Evolutionary conservation across 495 filamentous ascomycete genomes (phyloP).

Genomic region (Penicillium soppii): DNA sequence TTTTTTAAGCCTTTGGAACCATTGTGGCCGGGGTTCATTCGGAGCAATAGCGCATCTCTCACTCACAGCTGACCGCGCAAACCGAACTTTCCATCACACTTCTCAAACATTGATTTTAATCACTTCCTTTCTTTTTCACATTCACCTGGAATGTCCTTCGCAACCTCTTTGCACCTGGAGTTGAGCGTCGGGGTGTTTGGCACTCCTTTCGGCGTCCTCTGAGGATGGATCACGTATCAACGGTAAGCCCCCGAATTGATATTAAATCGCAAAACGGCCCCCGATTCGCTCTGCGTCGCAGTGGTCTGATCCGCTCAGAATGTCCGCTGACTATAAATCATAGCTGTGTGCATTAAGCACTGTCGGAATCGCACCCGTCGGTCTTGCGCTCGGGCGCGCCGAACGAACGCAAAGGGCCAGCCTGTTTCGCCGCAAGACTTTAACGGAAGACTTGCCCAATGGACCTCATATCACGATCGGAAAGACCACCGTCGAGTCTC

Average conservation of each 20-base stretch:
- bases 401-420: conserved; percentile 36
- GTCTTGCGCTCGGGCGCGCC: conserved; percentile 61
- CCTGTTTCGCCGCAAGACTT: conserved; percentile 29
- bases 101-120: conserved; percentile 1
- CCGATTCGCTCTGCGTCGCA: neutral
- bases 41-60: neutral
- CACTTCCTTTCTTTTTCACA: conserved; percentile 20
- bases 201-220: conserved; percentile 31
- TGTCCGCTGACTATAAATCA: conserved; percentile 6
- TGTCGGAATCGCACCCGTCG: conserved; percentile 64
- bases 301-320: neutral
- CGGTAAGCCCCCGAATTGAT: conserved; percentile 29
- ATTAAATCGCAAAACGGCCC: neutral
- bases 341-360: conserved; percentile 73
- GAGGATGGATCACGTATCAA: conserved; percentile 52
- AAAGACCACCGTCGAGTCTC: conserved; percentile 23
- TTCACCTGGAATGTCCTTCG: conserved; percentile 42
- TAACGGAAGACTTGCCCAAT: conserved; percentile 21
- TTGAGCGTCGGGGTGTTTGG: conserved; percentile 41
- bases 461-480: conserved; percentile 11
- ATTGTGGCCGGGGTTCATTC: neutral
- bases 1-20: neutral
- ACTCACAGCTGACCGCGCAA: neutral
- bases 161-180: conserved; percentile 33
- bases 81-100: conserved; percentile 4